Conservation (phyloP, 371 early-diverging fungal species). For the Lichtheimia ornata region DNA sequence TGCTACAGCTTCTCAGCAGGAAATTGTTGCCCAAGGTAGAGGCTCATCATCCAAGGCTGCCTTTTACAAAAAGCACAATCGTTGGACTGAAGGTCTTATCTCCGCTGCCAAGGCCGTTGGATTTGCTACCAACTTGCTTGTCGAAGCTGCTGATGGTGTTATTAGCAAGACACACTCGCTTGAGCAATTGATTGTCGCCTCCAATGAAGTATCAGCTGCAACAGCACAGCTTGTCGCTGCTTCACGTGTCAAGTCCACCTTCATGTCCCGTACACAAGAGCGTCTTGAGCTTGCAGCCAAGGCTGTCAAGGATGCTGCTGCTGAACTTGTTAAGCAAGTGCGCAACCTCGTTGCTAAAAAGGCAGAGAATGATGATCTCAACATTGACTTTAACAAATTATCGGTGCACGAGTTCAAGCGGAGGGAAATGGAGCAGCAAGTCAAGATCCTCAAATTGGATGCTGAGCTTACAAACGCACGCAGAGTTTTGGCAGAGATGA, state of each 20-base stretch:
- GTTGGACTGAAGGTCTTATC: conserved; percentile 98
- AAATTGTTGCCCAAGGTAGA: conserved; percentile 93
- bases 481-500: conserved; percentile 88
- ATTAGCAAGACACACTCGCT: conserved; percentile 87
- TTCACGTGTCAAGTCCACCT: conserved; percentile 90
- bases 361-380: conserved; percentile 40
- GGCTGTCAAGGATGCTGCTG: conserved; percentile 90
- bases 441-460: conserved; percentile 92
- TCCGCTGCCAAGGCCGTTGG: conserved; percentile 97
- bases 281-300: conserved; percentile 90
- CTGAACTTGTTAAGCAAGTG: conserved; percentile 89
- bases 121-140: conserved; percentile 85
- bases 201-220: conserved; percentile 94
- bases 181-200: conserved; percentile 95
- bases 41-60: conserved; percentile 83
- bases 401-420: conserved; percentile 92
- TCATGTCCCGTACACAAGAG: conserved; percentile 90
- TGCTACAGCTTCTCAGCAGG: conserved; percentile 93
- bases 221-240: conserved; percentile 98
- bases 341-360: conserved; percentile 81
- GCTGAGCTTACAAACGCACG: conserved; percentile 87
- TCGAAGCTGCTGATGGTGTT: conserved; percentile 96
- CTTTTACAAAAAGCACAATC: conserved; percentile 98
- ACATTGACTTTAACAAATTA: conserved; percentile 75
- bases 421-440: conserved; percentile 97